Percentiles rank a stretch among this genome's conserved stretches.
Evolutionary conservation across 208 protist genomes (phyloP).

Genomic region (Leishmania martiniquensis): DNA sequence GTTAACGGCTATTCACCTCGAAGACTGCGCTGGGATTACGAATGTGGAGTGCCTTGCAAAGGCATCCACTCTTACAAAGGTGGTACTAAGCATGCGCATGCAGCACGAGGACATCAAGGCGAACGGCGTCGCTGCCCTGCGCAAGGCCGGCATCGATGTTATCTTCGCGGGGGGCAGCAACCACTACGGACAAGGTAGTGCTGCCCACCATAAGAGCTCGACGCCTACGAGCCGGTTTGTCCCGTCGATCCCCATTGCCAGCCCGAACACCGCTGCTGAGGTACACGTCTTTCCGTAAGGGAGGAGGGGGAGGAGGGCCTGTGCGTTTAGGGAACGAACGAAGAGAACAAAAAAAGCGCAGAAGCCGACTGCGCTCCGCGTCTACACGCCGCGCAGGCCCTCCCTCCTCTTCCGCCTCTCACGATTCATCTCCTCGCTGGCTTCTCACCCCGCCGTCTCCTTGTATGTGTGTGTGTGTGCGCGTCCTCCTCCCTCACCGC

Average conservation of each 20-base stretch:
- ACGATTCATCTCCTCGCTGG: no score
- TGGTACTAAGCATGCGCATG: slow-evolving; percentile 38
- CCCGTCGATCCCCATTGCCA: slow-evolving; percentile 20
- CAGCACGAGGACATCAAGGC: slow-evolving; percentile 28
- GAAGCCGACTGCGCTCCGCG: not conserved
- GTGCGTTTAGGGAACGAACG: not conserved
- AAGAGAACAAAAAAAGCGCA: not conserved
- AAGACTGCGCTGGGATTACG: slow-evolving; percentile 42
- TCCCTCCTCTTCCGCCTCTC: not conserved
- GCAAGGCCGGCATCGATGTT: slow-evolving; percentile 35
- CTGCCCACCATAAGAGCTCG: slow-evolving; percentile 17
- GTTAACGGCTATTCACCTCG: slow-evolving; percentile 46
- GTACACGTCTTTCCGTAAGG: slow-evolving; percentile 12
- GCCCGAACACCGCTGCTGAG: slow-evolving; percentile 13
- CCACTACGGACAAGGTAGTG: slow-evolving; percentile 24
- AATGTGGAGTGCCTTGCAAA: slow-evolving; percentile 42
- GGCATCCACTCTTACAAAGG: slow-evolving; percentile 40
- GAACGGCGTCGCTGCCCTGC: slow-evolving; percentile 37
- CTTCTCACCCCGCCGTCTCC: no score
- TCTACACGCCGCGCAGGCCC: not conserved
- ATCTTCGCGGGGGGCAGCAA: slow-evolving; percentile 30
- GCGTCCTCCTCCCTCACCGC: no score
- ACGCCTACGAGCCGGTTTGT: slow-evolving; percentile 27
- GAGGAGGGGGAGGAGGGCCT: no score
- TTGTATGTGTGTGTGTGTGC: not conserved